These are phyloP conservation scores for Raddia distichophylla DNA, from an alignment of 176 grass and related monocot genomes.

Conservation along the genomic window DNA sequence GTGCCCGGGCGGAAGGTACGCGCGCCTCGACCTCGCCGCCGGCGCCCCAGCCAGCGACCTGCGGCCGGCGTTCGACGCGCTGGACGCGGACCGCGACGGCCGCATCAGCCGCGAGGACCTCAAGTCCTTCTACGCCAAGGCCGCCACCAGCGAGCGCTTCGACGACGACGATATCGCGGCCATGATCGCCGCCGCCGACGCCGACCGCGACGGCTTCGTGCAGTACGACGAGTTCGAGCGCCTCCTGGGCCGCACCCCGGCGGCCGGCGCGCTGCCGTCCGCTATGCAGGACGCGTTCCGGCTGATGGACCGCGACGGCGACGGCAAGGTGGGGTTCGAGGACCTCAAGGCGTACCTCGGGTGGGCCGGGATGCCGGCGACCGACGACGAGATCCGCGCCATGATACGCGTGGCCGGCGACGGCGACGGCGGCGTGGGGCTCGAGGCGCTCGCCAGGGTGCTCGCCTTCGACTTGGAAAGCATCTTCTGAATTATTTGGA, in stretches of 20 bases:
- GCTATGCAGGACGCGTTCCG: constrained; percentile 81
- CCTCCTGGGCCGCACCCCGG: constrained; percentile 46
- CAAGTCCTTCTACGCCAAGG: constrained; percentile 74
- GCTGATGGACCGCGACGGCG: constrained; percentile 92
- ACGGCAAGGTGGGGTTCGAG: constrained; percentile 91
- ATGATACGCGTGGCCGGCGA: constrained; percentile 74
- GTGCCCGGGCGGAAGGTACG: constrained; percentile 64
- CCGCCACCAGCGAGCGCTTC: constrained; percentile 28
- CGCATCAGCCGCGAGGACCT: constrained; percentile 94
- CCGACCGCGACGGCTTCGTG: constrained; percentile 88
- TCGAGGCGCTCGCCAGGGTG: constrained; percentile 63
- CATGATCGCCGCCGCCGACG: constrained; percentile 90
- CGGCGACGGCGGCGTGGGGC: constrained; percentile 48
- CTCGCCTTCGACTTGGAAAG: constrained; percentile 54
- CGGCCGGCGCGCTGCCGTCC: background rate
- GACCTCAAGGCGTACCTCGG: constrained; percentile 86
- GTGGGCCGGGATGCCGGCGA: constrained; percentile 70
- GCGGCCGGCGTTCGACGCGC: constrained; percentile 80
- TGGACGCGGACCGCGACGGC: constrained; percentile 92
- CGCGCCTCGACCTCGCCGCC: constrained; percentile 44
- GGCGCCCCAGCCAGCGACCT: constrained; percentile 47
- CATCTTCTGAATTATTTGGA: background rate
- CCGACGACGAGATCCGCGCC: constrained; percentile 70
- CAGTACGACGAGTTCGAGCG: constrained; percentile 92
- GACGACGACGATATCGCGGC: constrained; percentile 77